phyloP scores from a whole-genome alignment of 352 stramenopile genomes.

The Globisporangium takayamanum region DNA sequence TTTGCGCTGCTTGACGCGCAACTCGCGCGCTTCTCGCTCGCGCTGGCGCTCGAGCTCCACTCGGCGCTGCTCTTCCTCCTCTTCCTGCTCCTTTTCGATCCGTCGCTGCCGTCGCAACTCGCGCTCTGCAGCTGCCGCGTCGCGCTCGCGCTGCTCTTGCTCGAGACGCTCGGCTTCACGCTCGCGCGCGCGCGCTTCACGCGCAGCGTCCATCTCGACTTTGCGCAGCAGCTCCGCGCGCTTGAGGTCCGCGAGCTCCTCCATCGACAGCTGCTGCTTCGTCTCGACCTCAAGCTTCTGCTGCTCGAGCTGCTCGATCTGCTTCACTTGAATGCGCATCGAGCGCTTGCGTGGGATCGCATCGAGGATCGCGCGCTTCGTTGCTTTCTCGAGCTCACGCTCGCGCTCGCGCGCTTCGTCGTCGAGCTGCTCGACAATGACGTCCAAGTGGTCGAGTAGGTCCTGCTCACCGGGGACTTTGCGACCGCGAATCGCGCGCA shows the following conservation, averaged over 20 bases:
- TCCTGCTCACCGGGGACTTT: conserved; percentile 71
- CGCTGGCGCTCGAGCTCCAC: conserved; percentile 35
- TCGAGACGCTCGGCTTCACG: conserved; percentile 40
- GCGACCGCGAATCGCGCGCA: conserved; percentile 52
- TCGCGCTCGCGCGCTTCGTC: conserved; percentile 46
- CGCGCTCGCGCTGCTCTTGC: conserved; percentile 49
- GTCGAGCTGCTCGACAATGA: conserved; percentile 74
- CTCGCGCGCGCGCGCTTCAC: conserved; percentile 43
- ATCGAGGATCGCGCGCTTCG: conserved; percentile 71
- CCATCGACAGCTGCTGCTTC: conserved; percentile 46
- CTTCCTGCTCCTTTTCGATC: conserved; percentile 52
- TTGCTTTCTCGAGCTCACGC: conserved; percentile 64
- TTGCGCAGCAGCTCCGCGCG: conserved; percentile 58
- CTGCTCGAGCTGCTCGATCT: conserved; percentile 75
- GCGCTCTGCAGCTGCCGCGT: conserved; percentile 42
- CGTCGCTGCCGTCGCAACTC: conserved; percentile 50
- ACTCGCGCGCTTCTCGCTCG: conserved; percentile 45
- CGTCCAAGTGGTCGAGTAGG: conserved; percentile 68
- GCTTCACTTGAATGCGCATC: conserved; percentile 79
- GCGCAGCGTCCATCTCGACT: conserved; percentile 60
- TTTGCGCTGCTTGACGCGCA: conserved; percentile 42
- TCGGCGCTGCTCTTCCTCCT: conserved; percentile 25
- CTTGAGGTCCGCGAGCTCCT: conserved; percentile 67
- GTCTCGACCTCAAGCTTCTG: conserved; percentile 50
- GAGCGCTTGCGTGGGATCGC: conserved; percentile 80